Conservation (phyloP, 352 stramenopile genomes). For the Phytopythium kandeliae region DNA sequence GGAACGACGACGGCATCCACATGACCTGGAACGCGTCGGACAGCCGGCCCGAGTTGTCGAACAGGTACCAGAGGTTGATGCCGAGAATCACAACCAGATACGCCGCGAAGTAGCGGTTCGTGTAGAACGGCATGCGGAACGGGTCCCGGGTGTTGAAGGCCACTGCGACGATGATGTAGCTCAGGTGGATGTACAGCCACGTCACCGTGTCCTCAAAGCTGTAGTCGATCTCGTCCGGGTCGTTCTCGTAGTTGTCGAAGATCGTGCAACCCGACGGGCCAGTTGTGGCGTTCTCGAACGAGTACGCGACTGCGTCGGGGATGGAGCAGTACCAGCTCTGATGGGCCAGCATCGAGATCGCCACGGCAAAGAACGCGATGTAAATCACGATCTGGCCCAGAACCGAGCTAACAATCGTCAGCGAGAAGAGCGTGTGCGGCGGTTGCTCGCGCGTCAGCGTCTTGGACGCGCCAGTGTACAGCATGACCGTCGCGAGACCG, state of each 20-base stretch:
- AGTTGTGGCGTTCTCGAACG: conserved; percentile 11
- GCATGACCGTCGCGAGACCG: conserved; percentile 43
- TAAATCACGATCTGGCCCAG: conserved; percentile 33
- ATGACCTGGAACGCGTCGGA: conserved; percentile 32
- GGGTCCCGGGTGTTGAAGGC: conserved; percentile 41
- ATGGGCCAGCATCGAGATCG: conserved; percentile 19
- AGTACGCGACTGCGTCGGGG: conserved; percentile 15
- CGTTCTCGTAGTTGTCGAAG: conserved; percentile 16
- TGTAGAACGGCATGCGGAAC: conserved; percentile 37
- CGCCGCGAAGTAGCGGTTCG: conserved; percentile 22
- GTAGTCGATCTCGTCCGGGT: conserved; percentile 22
- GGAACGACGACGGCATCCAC: conserved; percentile 22
- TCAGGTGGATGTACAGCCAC: conserved; percentile 39
- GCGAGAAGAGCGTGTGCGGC: conserved; percentile 45
- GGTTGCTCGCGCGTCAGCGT: conserved; percentile 29
- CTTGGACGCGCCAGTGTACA: conserved; percentile 33
- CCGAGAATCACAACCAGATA: conserved; percentile 11
- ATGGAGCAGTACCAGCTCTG: conserved; percentile 35
- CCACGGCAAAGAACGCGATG: conserved; percentile 23
- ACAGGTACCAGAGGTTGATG: conserved; percentile 32
- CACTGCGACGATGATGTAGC: conserved; percentile 30
- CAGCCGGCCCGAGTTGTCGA: conserved; percentile 22
- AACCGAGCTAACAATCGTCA: conserved; percentile 33
- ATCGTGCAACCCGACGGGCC: too few species aligned
- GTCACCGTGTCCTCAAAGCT: conserved; percentile 27